phyloP scores from a whole-genome alignment of 495 filamentous ascomycete genomes.

The Aspergillus coremiiformis region DNA sequence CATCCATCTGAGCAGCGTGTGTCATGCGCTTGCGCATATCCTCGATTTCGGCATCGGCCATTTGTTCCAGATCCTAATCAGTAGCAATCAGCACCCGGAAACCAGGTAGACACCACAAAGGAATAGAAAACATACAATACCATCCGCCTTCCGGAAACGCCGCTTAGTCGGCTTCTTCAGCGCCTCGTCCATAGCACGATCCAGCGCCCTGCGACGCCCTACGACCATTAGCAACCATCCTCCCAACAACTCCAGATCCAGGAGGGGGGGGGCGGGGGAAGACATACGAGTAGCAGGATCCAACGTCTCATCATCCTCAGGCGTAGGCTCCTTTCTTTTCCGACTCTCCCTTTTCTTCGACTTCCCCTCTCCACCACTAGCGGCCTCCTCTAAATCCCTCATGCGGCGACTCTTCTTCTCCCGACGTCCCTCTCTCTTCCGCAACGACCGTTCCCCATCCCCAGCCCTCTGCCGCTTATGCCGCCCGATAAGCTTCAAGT shows the following conservation, averaged over 20 bases:
- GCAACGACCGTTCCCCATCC: slow-evolving; percentile 49
- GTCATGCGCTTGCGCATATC: slow-evolving; percentile 86
- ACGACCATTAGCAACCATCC: slow-evolving; percentile 6
- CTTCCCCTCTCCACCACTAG: slow-evolving; percentile 47
- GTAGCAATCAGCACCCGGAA: slow-evolving; percentile 13
- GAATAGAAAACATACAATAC: slow-evolving; percentile 57
- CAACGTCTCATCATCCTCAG: slow-evolving; percentile 57
- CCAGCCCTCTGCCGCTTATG: slow-evolving; percentile 78
- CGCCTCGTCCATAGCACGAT: slow-evolving; percentile 79
- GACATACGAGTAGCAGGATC: slow-evolving; percentile 48
- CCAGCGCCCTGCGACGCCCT: slow-evolving; percentile 71
- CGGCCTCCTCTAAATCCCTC: slow-evolving; percentile 46
- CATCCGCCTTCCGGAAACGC: slow-evolving; percentile 71
- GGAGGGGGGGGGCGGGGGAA: not conserved
- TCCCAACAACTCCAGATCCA: not conserved
- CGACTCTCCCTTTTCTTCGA: slow-evolving; percentile 46
- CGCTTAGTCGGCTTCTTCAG: slow-evolving; percentile 74
- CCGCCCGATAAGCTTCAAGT: slow-evolving; percentile 63
- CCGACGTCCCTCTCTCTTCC: slow-evolving; percentile 66
- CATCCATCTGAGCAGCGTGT: slow-evolving; percentile 80
- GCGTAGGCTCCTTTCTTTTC: slow-evolving; percentile 44
- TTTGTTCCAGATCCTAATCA: slow-evolving; percentile 71
- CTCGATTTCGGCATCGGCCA: slow-evolving; percentile 84
- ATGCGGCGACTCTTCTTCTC: slow-evolving; percentile 67
- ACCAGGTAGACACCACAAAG: not conserved